Evolutionary conservation across 1,284 basidiomycete species (phyloP), one percentile per base, ranked within the genome.

Genomic region (Leccinum griseonigrum): DNA sequence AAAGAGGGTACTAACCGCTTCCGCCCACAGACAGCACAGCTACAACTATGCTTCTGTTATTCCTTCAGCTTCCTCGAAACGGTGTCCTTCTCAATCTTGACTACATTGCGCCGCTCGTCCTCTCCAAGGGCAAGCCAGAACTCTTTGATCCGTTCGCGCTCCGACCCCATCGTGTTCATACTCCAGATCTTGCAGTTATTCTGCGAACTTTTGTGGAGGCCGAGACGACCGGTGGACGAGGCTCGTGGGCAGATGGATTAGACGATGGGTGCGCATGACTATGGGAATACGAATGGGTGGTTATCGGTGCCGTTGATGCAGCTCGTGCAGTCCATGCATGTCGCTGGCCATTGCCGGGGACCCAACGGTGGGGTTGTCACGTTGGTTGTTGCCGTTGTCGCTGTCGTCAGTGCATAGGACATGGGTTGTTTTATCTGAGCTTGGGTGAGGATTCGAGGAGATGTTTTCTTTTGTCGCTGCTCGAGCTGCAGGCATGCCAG

Each of bases 61-160:
- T 97, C 97, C 83, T 98, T 98, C 95, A 99, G 98, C 86, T 97
- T 98, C 76, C 86, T 87, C 64, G 98, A 79, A 31, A 99, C 96
- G 14, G 94, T 94, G 75, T 98, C 95, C 80, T 98, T 98, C 82
- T 99, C 97, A 69, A 98, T 87, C 81, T 94, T 92, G 74, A 99
- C 92, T 61, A 99, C 84, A 75, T 88, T 90, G 67, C 92, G 81
- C 51, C 97, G 86, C 74, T 98, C 95, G 57, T 90, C 86, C 78
- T 98, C 94, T 54, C 85, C 85, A 10, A 99, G 83, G 6, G 85
- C 88, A 29, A 98, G 86, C 97, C 97, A 99, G 78, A 98, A 99
- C 72, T 95, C 91, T 75, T 96, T 95, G 78, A 99, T 98, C 67
- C 93, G 87, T 75, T 98, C 95, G 31, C 97, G 86, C 78, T 99